Evolutionary conservation across 1,139 yeast species (phyloP).

Genomic region (Pichia sp.): DNA sequence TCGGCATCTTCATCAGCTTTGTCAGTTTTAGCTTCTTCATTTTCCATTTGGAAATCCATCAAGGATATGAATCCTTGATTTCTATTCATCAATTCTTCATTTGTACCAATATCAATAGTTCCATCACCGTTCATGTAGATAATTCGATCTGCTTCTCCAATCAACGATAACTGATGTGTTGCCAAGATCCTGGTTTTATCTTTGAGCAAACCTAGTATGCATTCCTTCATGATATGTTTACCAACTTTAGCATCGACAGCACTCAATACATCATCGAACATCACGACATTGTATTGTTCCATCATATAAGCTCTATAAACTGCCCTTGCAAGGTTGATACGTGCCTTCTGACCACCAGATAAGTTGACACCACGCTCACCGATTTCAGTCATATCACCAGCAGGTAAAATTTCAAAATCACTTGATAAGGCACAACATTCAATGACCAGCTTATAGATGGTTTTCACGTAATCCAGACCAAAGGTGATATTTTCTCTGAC

Average conservation of each 20-base stretch:
- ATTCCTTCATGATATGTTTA: slow-evolving; percentile 66
- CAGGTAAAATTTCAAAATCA: slow-evolving; percentile 68
- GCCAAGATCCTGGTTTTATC: slow-evolving; percentile 71
- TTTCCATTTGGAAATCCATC: slow-evolving; percentile 41
- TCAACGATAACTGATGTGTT: slow-evolving; percentile 76
- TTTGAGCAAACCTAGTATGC: slow-evolving; percentile 53
- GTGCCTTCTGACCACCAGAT: slow-evolving; percentile 92
- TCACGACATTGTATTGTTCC: slow-evolving; percentile 54
- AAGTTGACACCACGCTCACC: slow-evolving; percentile 91
- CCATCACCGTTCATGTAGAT: slow-evolving; percentile 68
- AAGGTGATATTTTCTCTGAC: slow-evolving; percentile 70
- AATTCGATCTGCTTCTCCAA: slow-evolving; percentile 65
- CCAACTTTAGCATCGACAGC: slow-evolving; percentile 95
- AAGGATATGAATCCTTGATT: slow-evolving; percentile 47
- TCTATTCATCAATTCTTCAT: slow-evolving; percentile 40
- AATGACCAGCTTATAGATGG: slow-evolving; percentile 50
- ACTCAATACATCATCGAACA: slow-evolving; percentile 81
- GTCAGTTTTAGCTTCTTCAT: slow-evolving; percentile 29
- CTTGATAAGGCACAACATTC: slow-evolving; percentile 61
- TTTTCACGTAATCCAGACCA: slow-evolving; percentile 53
- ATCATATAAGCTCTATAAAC: slow-evolving; percentile 43
- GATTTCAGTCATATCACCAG: slow-evolving; percentile 80
- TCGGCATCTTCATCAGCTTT: slow-evolving; percentile 28
- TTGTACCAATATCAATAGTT: slow-evolving; percentile 53
- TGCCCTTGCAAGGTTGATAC: slow-evolving; percentile 79